Evolutionary conservation across 2,329 filamentous ascomycete genomes (phyloP), one percentile per base, ranked within the genome.

Genomic region (Boeremia lycopersici): DNA sequence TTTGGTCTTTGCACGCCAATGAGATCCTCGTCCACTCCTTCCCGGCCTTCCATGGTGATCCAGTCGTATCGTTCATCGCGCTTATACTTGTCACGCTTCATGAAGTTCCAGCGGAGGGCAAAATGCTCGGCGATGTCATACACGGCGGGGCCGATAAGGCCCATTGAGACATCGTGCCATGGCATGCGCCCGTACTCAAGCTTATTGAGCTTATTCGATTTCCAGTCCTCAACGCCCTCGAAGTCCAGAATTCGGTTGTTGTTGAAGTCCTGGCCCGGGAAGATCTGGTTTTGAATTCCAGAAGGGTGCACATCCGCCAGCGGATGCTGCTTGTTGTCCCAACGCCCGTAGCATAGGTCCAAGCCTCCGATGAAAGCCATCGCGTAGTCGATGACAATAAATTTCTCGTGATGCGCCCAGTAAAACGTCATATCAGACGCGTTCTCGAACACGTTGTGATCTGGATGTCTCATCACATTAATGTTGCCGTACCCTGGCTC

Each of bases 61-160:
- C 93, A 98, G 70, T 96, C 90, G 62, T 91, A 96, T 33, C 86
- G 81, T 0, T 86, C 80, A 62, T 93, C 89, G 5, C 93, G 88
- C 80, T 98, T 98, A 79, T 98, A 97, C 79, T 98, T 98, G 81
- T 98, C 93, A 31, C 93, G 86, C 77, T 98, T 98, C 77, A 93
- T 83, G 68, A 96, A 96, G 71, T 99, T 98, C 95, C 93, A 98
- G 30, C 95, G 86, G 40, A 97, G 78, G 8, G 96, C 87, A 65
- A 98, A 99, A 72, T 98, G 93, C 76, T 97, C 93, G 0, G 93
- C 93, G 64, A 99, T 95, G 69, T 98, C 93, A 71, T 93, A 92
- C 10, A 96, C 90, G 61, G 88, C 90, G 15, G 93, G 91, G 0
- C 95, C 93, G 53, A 95, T 84, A n/a, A 97, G 65, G 11, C 89